Conservation (phyloP, 2,329 filamentous ascomycete genomes). For the Eutypa lata region DNA sequence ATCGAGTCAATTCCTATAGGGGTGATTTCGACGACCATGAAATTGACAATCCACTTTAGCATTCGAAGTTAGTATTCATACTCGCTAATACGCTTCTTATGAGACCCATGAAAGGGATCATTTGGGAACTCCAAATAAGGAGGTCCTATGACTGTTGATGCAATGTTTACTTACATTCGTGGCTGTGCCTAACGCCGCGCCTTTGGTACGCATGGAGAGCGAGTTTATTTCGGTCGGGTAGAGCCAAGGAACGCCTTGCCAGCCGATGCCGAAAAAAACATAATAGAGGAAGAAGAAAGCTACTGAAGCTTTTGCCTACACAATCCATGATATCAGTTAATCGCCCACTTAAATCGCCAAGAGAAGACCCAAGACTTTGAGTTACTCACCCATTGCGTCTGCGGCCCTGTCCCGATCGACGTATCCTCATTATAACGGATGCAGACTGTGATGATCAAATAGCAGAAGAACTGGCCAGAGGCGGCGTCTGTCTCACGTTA, state of each 20-base stretch:
- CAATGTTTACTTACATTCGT: not conserved
- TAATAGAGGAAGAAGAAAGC: slow-evolving; percentile 54
- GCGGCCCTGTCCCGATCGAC: not conserved
- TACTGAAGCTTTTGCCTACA: slow-evolving; percentile 32
- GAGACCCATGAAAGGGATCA: too few relatives aligned
- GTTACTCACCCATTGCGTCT: not conserved
- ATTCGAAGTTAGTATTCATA: not conserved
- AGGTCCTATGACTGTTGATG: too few relatives aligned
- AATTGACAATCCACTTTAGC: not conserved
- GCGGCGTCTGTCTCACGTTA: slow-evolving; percentile 32
- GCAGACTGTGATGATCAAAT: slow-evolving; percentile 27
- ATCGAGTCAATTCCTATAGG: not conserved
- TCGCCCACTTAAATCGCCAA: too few relatives aligned
- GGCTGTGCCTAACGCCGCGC: slow-evolving; percentile 7
- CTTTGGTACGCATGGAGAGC: slow-evolving; percentile 17
- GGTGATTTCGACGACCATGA: not conserved
- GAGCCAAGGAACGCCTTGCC: slow-evolving; percentile 42
- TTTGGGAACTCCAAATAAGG: too few relatives aligned
- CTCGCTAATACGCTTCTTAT: too few relatives aligned
- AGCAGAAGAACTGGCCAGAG: slow-evolving; percentile 49
- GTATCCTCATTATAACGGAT: slow-evolving; percentile 12
- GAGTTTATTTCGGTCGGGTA: slow-evolving; percentile 49
- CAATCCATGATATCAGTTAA: slow-evolving; percentile 1
- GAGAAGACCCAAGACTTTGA: not conserved
- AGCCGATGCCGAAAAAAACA: slow-evolving; percentile 49